phyloP scores from a whole-genome alignment of 495 filamentous ascomycete genomes.

The Filosporella fistucella region DNA sequence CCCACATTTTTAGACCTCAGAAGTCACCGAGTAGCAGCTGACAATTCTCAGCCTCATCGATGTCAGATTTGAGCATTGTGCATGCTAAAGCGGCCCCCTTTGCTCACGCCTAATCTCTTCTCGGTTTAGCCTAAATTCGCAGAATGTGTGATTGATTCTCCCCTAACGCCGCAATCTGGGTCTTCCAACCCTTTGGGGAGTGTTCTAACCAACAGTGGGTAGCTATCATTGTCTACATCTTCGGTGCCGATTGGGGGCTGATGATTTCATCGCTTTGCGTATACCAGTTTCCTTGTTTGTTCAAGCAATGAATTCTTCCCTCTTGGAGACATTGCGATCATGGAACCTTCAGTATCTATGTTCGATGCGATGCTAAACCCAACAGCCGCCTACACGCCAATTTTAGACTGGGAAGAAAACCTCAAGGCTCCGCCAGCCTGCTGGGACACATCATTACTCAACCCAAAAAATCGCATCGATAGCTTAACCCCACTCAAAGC shows the following conservation, averaged over 20 bases:
- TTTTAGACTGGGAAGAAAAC: neutral
- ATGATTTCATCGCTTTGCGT: neutral
- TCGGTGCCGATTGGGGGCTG: too few species aligned
- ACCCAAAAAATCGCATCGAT: slow-evolving; percentile 20
- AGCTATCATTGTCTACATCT: neutral
- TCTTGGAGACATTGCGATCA: neutral
- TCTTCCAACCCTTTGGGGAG: neutral
- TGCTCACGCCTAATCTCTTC: neutral
- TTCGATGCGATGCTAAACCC: slow-evolving; percentile 12
- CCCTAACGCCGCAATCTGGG: neutral
- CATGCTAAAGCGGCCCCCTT: slow-evolving; percentile 3
- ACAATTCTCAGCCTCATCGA: neutral
- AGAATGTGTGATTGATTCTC: too few species aligned
- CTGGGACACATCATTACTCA: slow-evolving; percentile 10
- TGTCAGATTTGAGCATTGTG: neutral
- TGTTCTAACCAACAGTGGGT: neutral
- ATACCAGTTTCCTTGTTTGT: neutral
- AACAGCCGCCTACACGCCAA: slow-evolving; percentile 3
- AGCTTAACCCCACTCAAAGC: slow-evolving; percentile 4
- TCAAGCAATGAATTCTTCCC: neutral
- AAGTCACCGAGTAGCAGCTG: neutral
- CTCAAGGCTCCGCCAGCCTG: neutral
- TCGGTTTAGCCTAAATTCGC: too few species aligned
- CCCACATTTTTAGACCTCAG: neutral
- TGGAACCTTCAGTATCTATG: slow-evolving; percentile 14